Base-by-base conservation (phyloP, 371 early-diverging fungal species). In the Rhizopus sp. region DNA sequence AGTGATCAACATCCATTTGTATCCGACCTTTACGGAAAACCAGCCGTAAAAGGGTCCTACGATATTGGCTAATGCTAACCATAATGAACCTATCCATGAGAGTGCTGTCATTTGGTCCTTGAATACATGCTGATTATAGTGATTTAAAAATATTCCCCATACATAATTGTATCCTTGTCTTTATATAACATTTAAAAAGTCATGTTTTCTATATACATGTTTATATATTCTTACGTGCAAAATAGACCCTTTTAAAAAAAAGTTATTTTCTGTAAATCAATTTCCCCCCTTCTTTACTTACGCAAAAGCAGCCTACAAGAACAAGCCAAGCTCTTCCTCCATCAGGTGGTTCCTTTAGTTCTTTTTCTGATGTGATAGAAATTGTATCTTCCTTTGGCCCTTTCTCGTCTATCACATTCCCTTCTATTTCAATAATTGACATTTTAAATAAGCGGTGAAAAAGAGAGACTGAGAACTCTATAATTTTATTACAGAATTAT, bases 21-120 rank as follows among this genome's bases (percentile, higher is more conserved):
- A 80, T 5, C 87, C 88, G 16, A 75, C 58, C 34, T 68, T 72
- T 29, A 78, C 75, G 16, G 79, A 79, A 47, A 87, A 65, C 34
- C 63, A 73, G 46, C 64, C 59, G 37, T 66, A 73, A n/a, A 77
- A 65, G 2, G 77, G 77, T 5, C 77, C 77, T 9, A 72, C 48
- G 34, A 77, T 66, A 17, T 64, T 66, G 38, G 62, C 56, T 29
- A 73, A 49, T 8, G 77, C 71, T 34, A 71, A 53, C 66, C 74
- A 73, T 32, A 77, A 46, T 1, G 70, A 69, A 9, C 71, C 73
- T 33, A 77, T 68, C 77, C 77, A 77, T 13, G 74, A 77, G 16
- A 77, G 50, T 33, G 61, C 60, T 8, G 67, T 67, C 72, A 73
- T 64, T 50, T 72, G 72, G 32, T 62, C 54, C 10, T 46, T 44